Conservation (phyloP, 345 rosid genomes). For the Triadica sebifera region DNA sequence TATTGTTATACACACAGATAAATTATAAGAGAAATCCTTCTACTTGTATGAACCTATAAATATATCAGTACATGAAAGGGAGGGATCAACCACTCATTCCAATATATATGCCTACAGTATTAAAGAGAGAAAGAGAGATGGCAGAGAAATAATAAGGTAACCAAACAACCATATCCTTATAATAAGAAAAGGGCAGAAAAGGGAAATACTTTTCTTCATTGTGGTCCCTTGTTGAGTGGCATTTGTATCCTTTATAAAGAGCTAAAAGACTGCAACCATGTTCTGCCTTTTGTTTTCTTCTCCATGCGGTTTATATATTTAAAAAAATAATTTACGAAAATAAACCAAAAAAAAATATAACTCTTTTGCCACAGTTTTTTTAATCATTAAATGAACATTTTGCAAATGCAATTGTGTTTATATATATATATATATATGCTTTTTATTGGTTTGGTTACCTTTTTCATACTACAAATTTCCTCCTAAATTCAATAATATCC, state of each 20-base stretch:
- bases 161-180: not conserved
- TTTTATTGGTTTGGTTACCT: too few species aligned
- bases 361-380: too few species aligned
- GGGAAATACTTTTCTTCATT: not conserved
- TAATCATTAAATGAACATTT: too few species aligned
- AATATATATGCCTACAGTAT: too few species aligned
- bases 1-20: too few species aligned
- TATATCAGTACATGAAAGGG: not conserved
- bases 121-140: not conserved
- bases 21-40: too few species aligned
- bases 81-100: not conserved
- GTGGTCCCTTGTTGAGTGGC: constrained; percentile 13
- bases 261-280: constrained; percentile 26
- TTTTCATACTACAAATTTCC: not conserved
- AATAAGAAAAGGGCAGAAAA: not conserved
- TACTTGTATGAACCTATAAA: too few species aligned
- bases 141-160: not conserved
- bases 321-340: too few species aligned
- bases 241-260: not conserved
- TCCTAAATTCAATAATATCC: not conserved
- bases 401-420: too few species aligned
- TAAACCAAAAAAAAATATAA: too few species aligned
- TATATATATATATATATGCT: too few species aligned
- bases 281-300: constrained; percentile 23
- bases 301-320: not conserved